Evolutionary conservation across 1,139 yeast species (phyloP).

Genomic region (Scheffersomyces cryptocercus): DNA sequence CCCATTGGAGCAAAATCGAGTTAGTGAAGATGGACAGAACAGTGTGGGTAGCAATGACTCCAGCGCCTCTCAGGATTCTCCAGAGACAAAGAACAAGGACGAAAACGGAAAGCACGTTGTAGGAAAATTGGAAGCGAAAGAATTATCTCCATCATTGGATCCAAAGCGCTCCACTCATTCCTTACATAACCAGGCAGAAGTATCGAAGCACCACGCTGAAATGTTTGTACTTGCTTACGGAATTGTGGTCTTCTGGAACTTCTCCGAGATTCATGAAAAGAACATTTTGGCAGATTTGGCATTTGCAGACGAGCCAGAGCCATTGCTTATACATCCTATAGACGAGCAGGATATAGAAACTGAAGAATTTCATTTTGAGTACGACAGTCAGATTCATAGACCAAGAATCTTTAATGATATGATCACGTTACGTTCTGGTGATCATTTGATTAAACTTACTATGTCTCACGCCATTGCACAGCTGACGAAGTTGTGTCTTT

Average conservation of each 20-base stretch:
- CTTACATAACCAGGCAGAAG: conserved; percentile 34
- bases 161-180: conserved; percentile 2
- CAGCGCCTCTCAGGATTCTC: neutral
- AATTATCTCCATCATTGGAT: neutral
- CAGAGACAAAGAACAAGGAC: neutral
- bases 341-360: conserved; percentile 91
- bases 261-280: conserved; percentile 88
- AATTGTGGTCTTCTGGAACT: conserved; percentile 96
- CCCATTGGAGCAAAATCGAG: conserved; percentile 22
- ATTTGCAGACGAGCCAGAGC: conserved; percentile 56
- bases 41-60: conserved; percentile 22
- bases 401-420: conserved; percentile 94
- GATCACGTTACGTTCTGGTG: conserved; percentile 87
- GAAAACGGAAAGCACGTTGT: neutral
- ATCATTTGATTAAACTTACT: conserved; percentile 87
- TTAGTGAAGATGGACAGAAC: conserved; percentile 16
- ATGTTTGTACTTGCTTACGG: conserved; percentile 90
- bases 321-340: conserved; percentile 70
- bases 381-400: conserved; percentile 74
- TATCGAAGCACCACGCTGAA: conserved; percentile 79
- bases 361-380: conserved; percentile 92
- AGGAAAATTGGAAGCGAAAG: neutral
- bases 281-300: conserved; percentile 90
- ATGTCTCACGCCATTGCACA: conserved; percentile 97
- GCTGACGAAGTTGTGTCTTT: conserved; percentile 85